phyloP scores from a whole-genome alignment of 345 rosid species.

The Gossypium arboreum region DNA sequence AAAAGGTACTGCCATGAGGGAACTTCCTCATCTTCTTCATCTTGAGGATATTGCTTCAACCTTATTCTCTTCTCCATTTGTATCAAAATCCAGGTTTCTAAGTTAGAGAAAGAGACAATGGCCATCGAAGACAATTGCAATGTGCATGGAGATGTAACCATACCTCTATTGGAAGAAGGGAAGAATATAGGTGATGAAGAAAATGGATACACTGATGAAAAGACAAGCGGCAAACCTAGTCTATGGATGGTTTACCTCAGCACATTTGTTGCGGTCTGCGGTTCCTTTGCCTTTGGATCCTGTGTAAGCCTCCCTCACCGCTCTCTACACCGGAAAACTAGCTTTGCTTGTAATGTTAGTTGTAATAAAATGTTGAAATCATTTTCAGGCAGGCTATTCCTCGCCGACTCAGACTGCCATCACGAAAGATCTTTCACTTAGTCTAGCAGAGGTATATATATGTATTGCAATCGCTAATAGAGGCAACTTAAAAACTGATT shows the following conservation, averaged over 20 bases:
- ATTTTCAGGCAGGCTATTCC: slow-evolving; percentile 75
- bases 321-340: neutral
- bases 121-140: slow-evolving; percentile 27
- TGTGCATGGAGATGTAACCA: slow-evolving; percentile 22
- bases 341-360: neutral
- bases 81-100: too few relatives aligned
- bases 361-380: neutral
- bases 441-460: slow-evolving; percentile 50
- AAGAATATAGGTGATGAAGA: slow-evolving; percentile 27
- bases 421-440: slow-evolving; percentile 57
- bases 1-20: too few relatives aligned
- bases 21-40: neutral
- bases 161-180: slow-evolving; percentile 31
- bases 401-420: slow-evolving; percentile 87
- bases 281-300: slow-evolving; percentile 77
- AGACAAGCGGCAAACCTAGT: slow-evolving; percentile 29
- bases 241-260: slow-evolving; percentile 75
- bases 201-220: slow-evolving; percentile 12
- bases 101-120: slow-evolving; percentile 24
- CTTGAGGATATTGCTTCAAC: neutral
- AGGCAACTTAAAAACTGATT: neutral
- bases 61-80: neutral
- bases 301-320: slow-evolving; percentile 45
- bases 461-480: neutral
- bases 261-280: slow-evolving; percentile 81